Conservation (phyloP, 306 rosid genomes). For the Rosa persica region DNA sequence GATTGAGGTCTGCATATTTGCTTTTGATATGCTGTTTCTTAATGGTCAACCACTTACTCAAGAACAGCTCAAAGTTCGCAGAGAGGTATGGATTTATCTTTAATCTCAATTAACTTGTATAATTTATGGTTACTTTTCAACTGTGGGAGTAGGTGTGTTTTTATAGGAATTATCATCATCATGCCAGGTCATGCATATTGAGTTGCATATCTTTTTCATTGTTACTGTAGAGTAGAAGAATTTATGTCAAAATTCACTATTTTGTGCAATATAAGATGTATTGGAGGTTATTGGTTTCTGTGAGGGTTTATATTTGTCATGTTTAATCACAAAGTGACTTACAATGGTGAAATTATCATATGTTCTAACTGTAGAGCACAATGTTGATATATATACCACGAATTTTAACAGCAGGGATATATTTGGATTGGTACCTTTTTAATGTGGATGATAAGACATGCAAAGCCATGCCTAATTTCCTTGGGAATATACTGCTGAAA, state of each 20-base stretch:
- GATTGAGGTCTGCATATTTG: constrained; percentile 80
- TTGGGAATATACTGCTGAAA: neutral
- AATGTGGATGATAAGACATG: neutral
- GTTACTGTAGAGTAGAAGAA: neutral
- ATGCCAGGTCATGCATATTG: neutral
- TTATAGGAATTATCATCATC: neutral
- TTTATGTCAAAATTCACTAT: neutral
- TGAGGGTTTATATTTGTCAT: neutral
- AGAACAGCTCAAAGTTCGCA: constrained; percentile 69
- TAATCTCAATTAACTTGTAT: constrained; percentile 7
- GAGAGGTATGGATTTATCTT: constrained; percentile 62
- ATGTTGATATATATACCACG: neutral
- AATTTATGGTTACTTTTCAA: neutral
- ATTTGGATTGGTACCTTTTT: neutral
- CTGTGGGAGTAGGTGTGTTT: neutral
- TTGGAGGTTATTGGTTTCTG: neutral
- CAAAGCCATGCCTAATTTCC: neutral
- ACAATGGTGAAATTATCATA: neutral
- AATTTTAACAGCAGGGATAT: neutral
- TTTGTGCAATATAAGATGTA: neutral
- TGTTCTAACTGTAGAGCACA: neutral
- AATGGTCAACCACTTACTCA: constrained; percentile 79
- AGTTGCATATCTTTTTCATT: neutral
- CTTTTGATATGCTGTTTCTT: constrained; percentile 82
- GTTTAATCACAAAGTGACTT: neutral